Conservation (phyloP, 306 rosid species). For the Prinsepia uniflora region DNA sequence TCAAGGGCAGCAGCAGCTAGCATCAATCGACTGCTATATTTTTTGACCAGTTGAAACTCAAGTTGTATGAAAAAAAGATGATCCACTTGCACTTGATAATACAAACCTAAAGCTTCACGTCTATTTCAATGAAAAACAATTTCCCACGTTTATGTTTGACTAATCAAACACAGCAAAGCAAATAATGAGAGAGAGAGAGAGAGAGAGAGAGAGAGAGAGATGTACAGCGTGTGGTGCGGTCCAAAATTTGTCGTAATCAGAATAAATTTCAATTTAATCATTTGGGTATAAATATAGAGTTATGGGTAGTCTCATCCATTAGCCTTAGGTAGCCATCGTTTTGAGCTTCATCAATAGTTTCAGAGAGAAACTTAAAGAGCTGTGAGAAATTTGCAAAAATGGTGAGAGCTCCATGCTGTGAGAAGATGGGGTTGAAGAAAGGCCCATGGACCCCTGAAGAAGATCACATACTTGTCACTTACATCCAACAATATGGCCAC, state of each 20-base stretch:
- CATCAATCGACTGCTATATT: not conserved
- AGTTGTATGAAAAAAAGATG: not conserved
- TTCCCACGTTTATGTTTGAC: constrained; percentile 24
- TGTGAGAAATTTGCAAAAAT: constrained; percentile 19
- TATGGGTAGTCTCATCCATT: not conserved
- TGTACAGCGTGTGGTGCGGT: not conserved
- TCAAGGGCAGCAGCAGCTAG: not conserved
- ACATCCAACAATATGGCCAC: constrained; percentile 62
- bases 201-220: not conserved
- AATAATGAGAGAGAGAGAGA: not conserved
- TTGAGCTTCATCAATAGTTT: not conserved
- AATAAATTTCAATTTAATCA: not conserved
- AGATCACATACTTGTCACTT: constrained; percentile 60
- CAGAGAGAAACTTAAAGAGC: too few species aligned
- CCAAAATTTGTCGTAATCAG: not conserved
- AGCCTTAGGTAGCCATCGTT: not conserved
- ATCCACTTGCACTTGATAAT: constrained; percentile 4
- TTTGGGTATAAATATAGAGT: not conserved
- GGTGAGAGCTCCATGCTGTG: constrained; percentile 95
- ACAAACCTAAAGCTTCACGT: not conserved
- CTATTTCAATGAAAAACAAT: not conserved
- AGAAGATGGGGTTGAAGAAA: constrained; percentile 89
- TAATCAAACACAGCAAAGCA: not conserved
- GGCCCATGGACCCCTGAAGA: constrained; percentile 89
- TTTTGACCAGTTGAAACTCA: not conserved